Percentiles rank a stretch among this genome's conserved stretches.
Conservation (phyloP, 257 asterid species). For the Przewalskia tangutica region DNA sequence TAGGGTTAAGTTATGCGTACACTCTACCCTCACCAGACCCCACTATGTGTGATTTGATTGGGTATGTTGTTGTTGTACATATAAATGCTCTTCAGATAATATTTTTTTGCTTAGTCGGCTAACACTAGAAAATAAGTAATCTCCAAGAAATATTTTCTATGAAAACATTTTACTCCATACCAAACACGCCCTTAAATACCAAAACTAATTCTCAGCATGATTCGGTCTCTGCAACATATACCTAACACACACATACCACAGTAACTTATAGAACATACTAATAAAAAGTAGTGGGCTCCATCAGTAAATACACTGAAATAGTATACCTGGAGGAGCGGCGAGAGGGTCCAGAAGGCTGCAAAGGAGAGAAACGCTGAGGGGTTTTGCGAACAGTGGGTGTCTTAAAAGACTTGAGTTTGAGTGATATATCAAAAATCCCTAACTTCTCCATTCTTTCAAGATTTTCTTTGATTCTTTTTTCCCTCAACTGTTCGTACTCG, state of each 20-base stretch:
- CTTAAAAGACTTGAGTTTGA: constrained; percentile 39
- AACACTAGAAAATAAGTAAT: too few species aligned
- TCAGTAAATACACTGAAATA: background rate
- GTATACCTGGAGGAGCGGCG: constrained; percentile 87
- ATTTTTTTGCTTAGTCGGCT: too few species aligned
- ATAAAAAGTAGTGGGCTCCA: background rate
- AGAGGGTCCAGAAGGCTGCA: constrained; percentile 39
- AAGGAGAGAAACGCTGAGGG: constrained; percentile 24
- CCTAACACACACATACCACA: too few species aligned
- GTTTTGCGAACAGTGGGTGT: constrained; percentile 13
- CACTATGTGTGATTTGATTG: too few species aligned
- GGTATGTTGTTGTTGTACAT: too few species aligned
- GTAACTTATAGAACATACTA: background rate
- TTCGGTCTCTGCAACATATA: too few species aligned
- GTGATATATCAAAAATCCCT: constrained; percentile 65
- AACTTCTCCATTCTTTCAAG: constrained; percentile 76
- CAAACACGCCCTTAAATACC: background rate
- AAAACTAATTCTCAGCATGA: background rate
- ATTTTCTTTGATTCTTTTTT: constrained; percentile 70
- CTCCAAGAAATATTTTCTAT: too few species aligned
- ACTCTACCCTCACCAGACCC: too few species aligned
- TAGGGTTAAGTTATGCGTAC: too few species aligned
- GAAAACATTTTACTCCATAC: too few species aligned
- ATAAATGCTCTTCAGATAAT: too few species aligned
- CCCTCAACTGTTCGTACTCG: constrained; percentile 63